Evolutionary conservation across 2,329 filamentous ascomycete species (phyloP).

Genomic region (Mycosphaerella sp.): DNA sequence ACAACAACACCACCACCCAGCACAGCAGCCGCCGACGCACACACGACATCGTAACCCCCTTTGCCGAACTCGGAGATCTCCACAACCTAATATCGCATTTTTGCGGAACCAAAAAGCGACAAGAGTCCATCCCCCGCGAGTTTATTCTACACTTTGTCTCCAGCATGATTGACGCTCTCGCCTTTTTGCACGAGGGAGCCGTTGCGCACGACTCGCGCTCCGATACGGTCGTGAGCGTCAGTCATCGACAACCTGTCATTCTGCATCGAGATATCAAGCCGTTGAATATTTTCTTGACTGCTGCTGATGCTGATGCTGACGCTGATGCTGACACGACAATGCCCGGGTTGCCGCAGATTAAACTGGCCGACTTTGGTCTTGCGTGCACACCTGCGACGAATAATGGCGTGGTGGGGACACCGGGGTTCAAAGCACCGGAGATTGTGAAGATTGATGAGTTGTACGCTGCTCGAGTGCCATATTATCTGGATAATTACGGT

Average conservation of each 20-base stretch:
- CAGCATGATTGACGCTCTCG: conserved; percentile 24
- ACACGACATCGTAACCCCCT: conserved; percentile 18
- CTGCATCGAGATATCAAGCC: conserved; percentile 14
- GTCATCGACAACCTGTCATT: conserved; percentile 7
- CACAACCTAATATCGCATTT: conserved; percentile 13
- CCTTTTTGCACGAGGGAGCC: conserved; percentile 25
- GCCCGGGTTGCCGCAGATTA: conserved; percentile 6
- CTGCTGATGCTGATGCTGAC: not conserved
- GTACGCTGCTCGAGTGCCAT: conserved; percentile 10
- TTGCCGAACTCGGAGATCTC: conserved; percentile 24
- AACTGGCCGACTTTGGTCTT: conserved; percentile 13
- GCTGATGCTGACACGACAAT: not conserved
- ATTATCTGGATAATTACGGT: conserved; percentile 4
- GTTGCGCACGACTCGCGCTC: conserved; percentile 2
- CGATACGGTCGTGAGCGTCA: not conserved
- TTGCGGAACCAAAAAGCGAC: not conserved
- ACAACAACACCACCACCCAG: too few relatives aligned
- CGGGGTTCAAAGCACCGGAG: conserved; percentile 9
- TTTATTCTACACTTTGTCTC: conserved; percentile 25
- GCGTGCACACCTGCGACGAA: conserved; percentile 3
- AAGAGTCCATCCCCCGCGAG: conserved; percentile 7
- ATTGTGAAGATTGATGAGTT: conserved; percentile 19
- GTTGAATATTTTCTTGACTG: conserved; percentile 15
- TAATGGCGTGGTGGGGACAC: conserved; percentile 7
- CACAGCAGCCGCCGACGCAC: not conserved